Evolutionary conservation across 2,329 filamentous ascomycete genomes (phyloP), one percentile per base, ranked within the genome.

Genomic region (Curvularia sp.): DNA sequence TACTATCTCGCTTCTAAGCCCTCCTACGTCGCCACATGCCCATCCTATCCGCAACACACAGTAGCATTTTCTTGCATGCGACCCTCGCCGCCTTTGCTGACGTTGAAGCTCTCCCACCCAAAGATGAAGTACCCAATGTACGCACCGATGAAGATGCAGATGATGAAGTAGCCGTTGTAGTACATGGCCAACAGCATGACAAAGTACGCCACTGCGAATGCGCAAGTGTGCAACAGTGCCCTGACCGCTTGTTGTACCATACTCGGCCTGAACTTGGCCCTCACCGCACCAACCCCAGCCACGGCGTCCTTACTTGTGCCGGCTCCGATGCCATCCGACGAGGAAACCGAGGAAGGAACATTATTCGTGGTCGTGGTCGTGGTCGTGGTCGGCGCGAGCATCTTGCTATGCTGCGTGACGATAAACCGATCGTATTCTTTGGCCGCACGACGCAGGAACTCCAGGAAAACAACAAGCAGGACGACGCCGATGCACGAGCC

Each of bases 401-500:
- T 69, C 41, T 63, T 65, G 8, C 74, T 65, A 68, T 84, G 81
- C 67, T 84, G 82, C 21, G 82, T 81, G 62, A 89, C 70, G 48
- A 92, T 83, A 69, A 84, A 86, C 49, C 84, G 82, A 76, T 96
- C 91, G 76, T 89, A 95, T 74, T 93, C 90, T 69, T 90, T 89
- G 64, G 85, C 83, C 18, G 84, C 70, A 46, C 91, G 89, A 49
- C 92, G 89, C 21, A 95, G 83, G 57, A 87, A 79, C 72, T 96
- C 91, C 65, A 95, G 87, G 3, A 79, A 67, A 56, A 94, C 82
- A 63, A 90, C 89, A 56, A 96, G 87, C 12, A 89, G 79, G 63
- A 93, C 81, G 32, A 93, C 88, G 55, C 90, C 91, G 71, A 96
- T 89, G 79, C 91, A 95, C 53, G 88, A 91, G 30, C 89, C 91